Evolutionary conservation across 208 protist genomes (phyloP).

Genomic region (Tritrichomonas foetus): DNA sequence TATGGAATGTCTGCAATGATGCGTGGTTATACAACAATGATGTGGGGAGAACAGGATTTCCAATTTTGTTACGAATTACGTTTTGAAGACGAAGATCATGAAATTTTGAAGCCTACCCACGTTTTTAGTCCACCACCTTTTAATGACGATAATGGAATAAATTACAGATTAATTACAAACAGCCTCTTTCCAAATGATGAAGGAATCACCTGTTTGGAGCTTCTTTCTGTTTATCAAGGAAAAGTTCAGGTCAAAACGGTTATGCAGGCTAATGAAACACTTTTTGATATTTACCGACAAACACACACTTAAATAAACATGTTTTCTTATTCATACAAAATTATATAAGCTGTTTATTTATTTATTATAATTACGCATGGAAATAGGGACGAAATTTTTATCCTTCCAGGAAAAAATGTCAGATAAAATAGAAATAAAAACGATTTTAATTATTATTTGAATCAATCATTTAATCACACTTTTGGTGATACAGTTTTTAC

Average conservation of each 20-base stretch:
- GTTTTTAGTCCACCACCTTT: constrained; percentile 15
- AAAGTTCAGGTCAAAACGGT: background rate
- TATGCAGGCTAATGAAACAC: background rate
- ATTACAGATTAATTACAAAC: background rate
- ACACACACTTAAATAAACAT: too few species aligned
- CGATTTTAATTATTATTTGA: too few species aligned
- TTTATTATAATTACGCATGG: too few species aligned
- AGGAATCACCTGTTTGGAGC: background rate
- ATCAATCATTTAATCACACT: too few species aligned
- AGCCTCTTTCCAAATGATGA: background rate
- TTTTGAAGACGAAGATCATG: background rate
- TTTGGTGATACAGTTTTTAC: too few species aligned
- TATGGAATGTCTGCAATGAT: background rate
- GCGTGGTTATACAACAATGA: constrained; percentile 28
- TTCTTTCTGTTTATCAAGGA: background rate
- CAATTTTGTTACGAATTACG: constrained; percentile 7
- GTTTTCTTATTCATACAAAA: too few species aligned
- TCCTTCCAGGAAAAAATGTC: too few species aligned
- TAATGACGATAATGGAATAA: constrained; percentile 20
- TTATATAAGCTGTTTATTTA: too few species aligned
- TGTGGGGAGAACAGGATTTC: background rate
- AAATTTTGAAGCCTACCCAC: background rate
- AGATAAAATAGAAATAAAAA: too few species aligned
- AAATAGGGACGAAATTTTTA: too few species aligned
- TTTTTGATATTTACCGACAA: too few species aligned